Evolutionary conservation across 225 moss, liverwort and hornwort species (phyloP).

Genomic region (Sphagnum contortum): DNA sequence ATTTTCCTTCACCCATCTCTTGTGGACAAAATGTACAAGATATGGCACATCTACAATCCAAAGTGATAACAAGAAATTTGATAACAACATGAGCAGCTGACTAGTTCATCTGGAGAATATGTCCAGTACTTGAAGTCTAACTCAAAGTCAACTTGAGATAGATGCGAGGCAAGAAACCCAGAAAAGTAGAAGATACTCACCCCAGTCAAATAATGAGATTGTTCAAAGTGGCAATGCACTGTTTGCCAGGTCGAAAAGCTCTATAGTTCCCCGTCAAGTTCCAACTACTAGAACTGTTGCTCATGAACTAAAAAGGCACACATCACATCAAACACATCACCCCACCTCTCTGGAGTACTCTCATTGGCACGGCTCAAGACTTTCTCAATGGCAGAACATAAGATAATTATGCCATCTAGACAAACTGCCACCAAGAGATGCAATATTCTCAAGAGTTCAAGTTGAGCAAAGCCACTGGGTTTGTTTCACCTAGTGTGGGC

Average conservation of each 20-base stretch:
- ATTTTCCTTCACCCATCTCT: neutral
- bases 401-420: constrained; percentile 76
- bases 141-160: too few species aligned
- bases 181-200: constrained; percentile 16
- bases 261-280: constrained; percentile 84
- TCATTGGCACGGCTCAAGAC: constrained; percentile 70
- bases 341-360: constrained; percentile 82
- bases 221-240: constrained; percentile 79
- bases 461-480: constrained; percentile 61
- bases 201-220: constrained; percentile 95
- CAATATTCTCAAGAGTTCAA: constrained; percentile 62
- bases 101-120: too few species aligned
- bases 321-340: constrained; percentile 83
- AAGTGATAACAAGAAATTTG: too few species aligned
- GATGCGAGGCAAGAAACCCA: neutral
- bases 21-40: neutral
- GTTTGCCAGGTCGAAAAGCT: constrained; percentile 84
- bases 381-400: constrained; percentile 71
- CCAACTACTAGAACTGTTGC: constrained; percentile 89
- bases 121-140: too few species aligned
- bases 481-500: constrained; percentile 39
- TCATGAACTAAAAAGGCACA: constrained; percentile 86
- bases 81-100: too few species aligned
- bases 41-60: neutral
- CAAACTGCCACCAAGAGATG: constrained; percentile 76